Base-by-base conservation (phyloP, 2,329 filamentous ascomycete species). In the Fusarium haematococcum region DNA sequence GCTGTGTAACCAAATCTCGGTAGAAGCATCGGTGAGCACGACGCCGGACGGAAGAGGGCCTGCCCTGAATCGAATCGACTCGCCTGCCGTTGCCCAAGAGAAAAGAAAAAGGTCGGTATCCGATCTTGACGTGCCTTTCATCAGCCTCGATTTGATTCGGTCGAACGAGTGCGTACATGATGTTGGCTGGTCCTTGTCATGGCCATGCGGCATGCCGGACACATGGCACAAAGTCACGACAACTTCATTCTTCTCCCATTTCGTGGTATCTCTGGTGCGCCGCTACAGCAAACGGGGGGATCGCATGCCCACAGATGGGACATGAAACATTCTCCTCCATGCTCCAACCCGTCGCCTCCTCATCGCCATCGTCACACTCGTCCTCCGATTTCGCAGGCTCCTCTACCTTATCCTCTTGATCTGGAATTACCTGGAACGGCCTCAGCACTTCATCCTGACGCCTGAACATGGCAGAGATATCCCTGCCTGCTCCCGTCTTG, bases 401-500 rank as follows among this genome's bases (percentile, higher is more conserved):
- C 11, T 81, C 80, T 18, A 80, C 37, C 48, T 70, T 62, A n/a
- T 75, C 69, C 9, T 75, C 70, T 7, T 65, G 79, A 56, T 88
- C 86, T n/a, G 71, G 52, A 16, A 54, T 68, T 2, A 91, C 86
- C 60, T 85, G 91, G 85, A 92, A 95, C 59, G 93, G 91, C 69
- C 88, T 90, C 64, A 95, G 83, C 33, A 91, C 88, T 52, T 90
- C 88, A 59, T 94, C 91, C 80, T 97, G 95, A 64, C 87, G 88
- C 78, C 86, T 91, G 80, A 98, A 97, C 95, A 98, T 97, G 78
- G 86, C 89, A 1, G 89, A 88, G 75, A 98, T 98, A 78, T 98
- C 92, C 73, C 93, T 88, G 1, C 94, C 94, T n/a, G 84, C 86
- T 33, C 88, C 89, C 11, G 85, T 83, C 67, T 86, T 84, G 43